Evolutionary conservation across 1,284 basidiomycete species (phyloP).

Genomic region (Pseudozyma pruni): DNA sequence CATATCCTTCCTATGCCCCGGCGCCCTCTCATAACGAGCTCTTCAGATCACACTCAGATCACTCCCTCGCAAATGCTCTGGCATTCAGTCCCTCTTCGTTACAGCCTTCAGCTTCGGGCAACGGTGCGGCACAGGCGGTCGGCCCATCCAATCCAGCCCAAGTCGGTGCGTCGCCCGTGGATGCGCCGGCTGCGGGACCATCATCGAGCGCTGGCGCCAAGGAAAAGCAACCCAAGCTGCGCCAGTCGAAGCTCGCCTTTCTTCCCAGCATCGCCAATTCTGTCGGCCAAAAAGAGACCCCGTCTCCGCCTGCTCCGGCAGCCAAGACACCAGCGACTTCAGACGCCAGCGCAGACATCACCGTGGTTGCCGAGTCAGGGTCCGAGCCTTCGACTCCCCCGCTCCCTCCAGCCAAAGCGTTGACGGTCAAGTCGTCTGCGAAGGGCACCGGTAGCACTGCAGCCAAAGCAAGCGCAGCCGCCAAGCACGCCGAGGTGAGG

Average conservation of each 20-base stretch:
- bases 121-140: slow-evolving; percentile 4
- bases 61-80: slow-evolving; percentile 27
- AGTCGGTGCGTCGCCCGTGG: not conserved
- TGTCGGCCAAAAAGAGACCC: slow-evolving; percentile 4
- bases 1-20: not conserved
- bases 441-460: not conserved
- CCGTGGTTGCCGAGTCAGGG: not conserved
- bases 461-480: not conserved
- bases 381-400: slow-evolving; percentile 39
- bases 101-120: not conserved
- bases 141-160: not conserved
- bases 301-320: not conserved
- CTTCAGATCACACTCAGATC: slow-evolving; percentile 5
- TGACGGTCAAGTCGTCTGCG: slow-evolving; percentile 15
- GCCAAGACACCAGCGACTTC: not conserved
- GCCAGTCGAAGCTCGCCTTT: slow-evolving; percentile 22
- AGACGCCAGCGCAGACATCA: not conserved
- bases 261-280: slow-evolving; percentile 16
- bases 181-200: not conserved
- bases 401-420: slow-evolving; percentile 22
- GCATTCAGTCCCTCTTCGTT: slow-evolving; percentile 7
- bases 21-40: not conserved
- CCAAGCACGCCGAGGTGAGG: not conserved
- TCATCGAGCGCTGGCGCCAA: not conserved
- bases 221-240: slow-evolving; percentile 18